These are phyloP conservation scores for Penicillium sp. DNA, from an alignment of 2,329 filamentous ascomycete genomes.

Conservation along the genomic window DNA sequence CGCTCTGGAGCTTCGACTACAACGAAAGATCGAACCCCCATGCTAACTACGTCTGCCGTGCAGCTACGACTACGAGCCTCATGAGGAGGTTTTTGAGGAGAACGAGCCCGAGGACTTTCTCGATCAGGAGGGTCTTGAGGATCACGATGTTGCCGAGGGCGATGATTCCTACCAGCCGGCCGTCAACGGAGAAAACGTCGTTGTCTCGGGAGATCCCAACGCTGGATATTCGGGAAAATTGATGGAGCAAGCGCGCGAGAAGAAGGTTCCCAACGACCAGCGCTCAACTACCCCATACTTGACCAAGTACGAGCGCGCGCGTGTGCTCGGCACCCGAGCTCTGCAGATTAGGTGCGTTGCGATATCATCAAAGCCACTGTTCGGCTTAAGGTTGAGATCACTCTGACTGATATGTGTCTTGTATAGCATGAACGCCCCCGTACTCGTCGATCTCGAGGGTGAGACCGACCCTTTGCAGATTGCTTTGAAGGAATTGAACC, in stretches of 20 bases:
- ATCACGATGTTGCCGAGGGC: constrained; percentile 51
- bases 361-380: constrained; percentile 29
- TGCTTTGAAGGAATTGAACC: constrained; percentile 90
- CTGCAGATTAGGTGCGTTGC: constrained; percentile 80
- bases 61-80: constrained; percentile 52
- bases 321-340: constrained; percentile 87
- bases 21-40: constrained; percentile 12
- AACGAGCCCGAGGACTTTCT: constrained; percentile 57
- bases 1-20: constrained; percentile 2
- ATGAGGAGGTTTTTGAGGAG: constrained; percentile 62
- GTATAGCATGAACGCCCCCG: constrained; percentile 87
- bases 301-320: constrained; percentile 97
- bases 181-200: constrained; percentile 39
- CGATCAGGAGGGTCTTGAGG: constrained; percentile 51
- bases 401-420: constrained; percentile 19
- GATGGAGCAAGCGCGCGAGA: constrained; percentile 59
- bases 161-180: constrained; percentile 39
- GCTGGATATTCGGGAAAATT: constrained; percentile 49
- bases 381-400: not conserved
- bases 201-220: constrained; percentile 50
- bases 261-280: constrained; percentile 84
- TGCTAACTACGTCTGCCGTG: constrained; percentile 23
- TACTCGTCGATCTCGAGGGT: constrained; percentile 92
- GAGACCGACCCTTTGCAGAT: constrained; percentile 98
- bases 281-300: constrained; percentile 94